Evolutionary conservation across 805 yeast species (phyloP), one percentile per base, ranked within the genome.

Genomic region (Lipomyces oligophaga): DNA sequence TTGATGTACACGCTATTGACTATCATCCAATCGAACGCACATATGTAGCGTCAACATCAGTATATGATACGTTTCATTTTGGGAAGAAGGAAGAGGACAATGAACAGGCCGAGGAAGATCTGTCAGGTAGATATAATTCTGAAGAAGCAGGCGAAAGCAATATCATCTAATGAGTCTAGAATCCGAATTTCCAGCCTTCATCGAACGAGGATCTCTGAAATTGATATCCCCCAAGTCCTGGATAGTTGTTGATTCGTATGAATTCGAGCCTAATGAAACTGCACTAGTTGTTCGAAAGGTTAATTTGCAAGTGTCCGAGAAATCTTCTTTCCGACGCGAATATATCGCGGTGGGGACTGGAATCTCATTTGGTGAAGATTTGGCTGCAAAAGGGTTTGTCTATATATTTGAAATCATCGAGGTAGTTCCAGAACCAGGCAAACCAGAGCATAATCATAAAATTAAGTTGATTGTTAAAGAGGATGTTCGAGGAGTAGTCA

Each of bases 391-490:
- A 58, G 98, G 98, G 0, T 71, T 81, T 1, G 83, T 86, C 65
- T 78, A 78, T 47, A 68, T 89, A 1, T 81, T 69, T 59, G 95
- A 88, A 54, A 72, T 85, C 25, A 80, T 83, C 44, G 88, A 81
- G 48, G 83, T 88, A 63, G 86, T 85, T 54, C 96, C 96, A 0
- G 96, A 87, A 60, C 90, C 90, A 0, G 88, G 83, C 0, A 76
- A 74, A 48, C 96, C 96, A 0, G 95, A 87, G 55, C 81, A 88
- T 1, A 82, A 80, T 57, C 84, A 78, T 62, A 85, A 83, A 64
- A 72, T 89, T 58, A 87, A 85, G 61, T 77, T 80, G 56, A 70
- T 85, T 7, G 79, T 79, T 39, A 74, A 76, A 39, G 97, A 89
- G 63, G 78, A 76, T 24, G 78, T 86, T 0, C 79, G 83, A 58